Base-by-base conservation (phyloP, 2,329 filamentous ascomycete species). In the Fusarium fracticaudum region DNA sequence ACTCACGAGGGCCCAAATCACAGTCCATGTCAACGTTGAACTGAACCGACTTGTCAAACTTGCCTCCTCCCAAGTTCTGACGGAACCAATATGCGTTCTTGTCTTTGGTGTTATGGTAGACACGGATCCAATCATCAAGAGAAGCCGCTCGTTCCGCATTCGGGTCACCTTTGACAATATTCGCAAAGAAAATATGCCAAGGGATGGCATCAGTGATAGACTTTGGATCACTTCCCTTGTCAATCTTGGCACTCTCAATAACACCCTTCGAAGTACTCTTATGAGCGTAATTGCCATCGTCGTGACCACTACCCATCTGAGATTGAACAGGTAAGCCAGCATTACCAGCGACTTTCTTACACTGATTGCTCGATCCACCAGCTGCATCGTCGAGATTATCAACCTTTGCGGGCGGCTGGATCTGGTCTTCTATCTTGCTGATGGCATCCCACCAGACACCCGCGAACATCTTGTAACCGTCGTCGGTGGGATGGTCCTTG, bases 371-470 rank as follows among this genome's bases (percentile, higher is more conserved):
- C 14, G 37, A 41, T 1, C 31, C 48, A 4, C 11, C 24, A 18
- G 40, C 24, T 18, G 60, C 22, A 62, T 62, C 50, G 5, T 62
- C 48, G 2, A 62, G 38, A 8, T 26, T 33, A 13, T 24, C 45
- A 8, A 62, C 50, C 1, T 14, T 35, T 47, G 24, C 17, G 2
- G 50, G 41, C 9, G 50, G 2, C 13, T 63, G 50, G 15, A 57
- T 33, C 6, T 22, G 40, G 24, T 57, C 48, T 6, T 62, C 40
- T 1, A 62, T 55, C 33, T 62, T 20, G 24, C 41, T 41, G 43
- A 48, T 63, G 13, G 51, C 60, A 18, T 63, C 60, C 50, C 51
- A 57, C 60, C 60, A 63, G 26, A 63, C 51, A 7, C 40, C 41
- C 13, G 60, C 60, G 13, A 58, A 47, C 24, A 33, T 24, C 26